Evolutionary conservation across 441 rosid species (phyloP).

Genomic region (Flueggea neowawraea): DNA sequence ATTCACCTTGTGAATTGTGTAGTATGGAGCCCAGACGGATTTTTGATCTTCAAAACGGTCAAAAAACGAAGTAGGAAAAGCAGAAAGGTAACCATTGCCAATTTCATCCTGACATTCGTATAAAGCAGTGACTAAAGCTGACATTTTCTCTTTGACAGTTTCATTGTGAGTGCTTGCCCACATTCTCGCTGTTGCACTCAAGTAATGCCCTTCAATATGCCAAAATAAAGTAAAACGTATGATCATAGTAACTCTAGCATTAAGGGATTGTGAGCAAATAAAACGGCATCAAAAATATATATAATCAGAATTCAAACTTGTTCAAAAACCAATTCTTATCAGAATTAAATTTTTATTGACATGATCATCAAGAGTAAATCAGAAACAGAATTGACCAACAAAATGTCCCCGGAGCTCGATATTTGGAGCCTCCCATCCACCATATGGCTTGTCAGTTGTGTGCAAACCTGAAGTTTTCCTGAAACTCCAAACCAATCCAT

Average conservation of each 20-base stretch:
- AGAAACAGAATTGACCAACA: conserved; percentile 55
- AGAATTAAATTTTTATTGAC: too few relatives aligned
- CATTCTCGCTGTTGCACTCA: conserved; percentile 93
- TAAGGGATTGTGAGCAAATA: too few relatives aligned
- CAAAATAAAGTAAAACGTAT: conserved; percentile 9
- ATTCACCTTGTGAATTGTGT: conserved; percentile 96
- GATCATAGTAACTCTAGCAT: too few relatives aligned
- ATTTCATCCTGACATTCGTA: conserved; percentile 67
- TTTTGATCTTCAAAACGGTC: conserved; percentile 83
- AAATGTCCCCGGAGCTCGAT: conserved; percentile 91
- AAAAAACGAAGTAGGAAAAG: conserved; percentile 75
- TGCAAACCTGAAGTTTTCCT: conserved; percentile 72
- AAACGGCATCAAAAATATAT: too few relatives aligned
- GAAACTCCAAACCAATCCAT: conserved; percentile 77
- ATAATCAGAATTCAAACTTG: too few relatives aligned
- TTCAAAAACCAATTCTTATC: too few relatives aligned
- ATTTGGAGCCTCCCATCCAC: conserved; percentile 78
- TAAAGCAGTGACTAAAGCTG: conserved; percentile 62
- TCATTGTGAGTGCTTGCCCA: conserved; percentile 90
- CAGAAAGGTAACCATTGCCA: conserved; percentile 86
- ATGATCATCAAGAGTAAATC: background rate
- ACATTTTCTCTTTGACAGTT: conserved; percentile 68
- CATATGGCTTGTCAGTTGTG: conserved; percentile 57
- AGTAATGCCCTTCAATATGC: conserved; percentile 73
- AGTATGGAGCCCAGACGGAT: conserved; percentile 98